Evolutionary conservation across 2,329 filamentous ascomycete genomes (phyloP), one percentile per base, ranked within the genome.

Genomic region (Aspergillus arachidicola): DNA sequence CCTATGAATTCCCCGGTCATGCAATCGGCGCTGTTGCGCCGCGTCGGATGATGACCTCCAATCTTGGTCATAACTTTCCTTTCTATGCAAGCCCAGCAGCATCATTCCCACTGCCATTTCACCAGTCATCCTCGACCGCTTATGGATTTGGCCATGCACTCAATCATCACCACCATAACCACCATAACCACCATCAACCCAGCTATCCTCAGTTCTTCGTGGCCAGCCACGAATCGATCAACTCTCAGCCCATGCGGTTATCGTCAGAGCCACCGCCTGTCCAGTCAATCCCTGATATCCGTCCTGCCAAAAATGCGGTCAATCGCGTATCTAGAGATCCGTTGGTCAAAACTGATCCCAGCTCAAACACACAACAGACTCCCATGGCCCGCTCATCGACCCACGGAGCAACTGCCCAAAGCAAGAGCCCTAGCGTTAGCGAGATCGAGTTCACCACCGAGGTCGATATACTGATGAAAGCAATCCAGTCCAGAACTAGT

Each of bases 391-490:
- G 60, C n/a, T 55, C 34, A 23, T 55, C 68, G 1, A 57, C 50
- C 6, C 64, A 58, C 16, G 56, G 61, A 34, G 58, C 23, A 36
- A 11, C 53, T n/a, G 30, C 69, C 53, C 66, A 63, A 21, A 58
- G 48, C 67, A 86, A 83, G 75, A 80, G 80, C 67, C 78, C 81
- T 11, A 79, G 83, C 34, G 75, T 81, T 63, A 78, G 66, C 3
- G 81, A 86, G n/a, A 80, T 87, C 45, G 84, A 86, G 64, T 94
- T 94, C 75, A 85, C 87, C n/a, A 97, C 93, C 0, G 87, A 92
- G 63, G 89, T 97, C 43, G 94, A 97, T 75, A 89, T 88, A 48
- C 80, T 98, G 48, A 96, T 97, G 93, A 93, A 90, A 77, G 87
- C 90, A 0, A 94, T 97, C 53, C 93, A 97, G 76, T 82, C 86